Base-by-base conservation (phyloP, 2,329 filamentous ascomycete genomes). In the Nigrograna mackinnonii region DNA sequence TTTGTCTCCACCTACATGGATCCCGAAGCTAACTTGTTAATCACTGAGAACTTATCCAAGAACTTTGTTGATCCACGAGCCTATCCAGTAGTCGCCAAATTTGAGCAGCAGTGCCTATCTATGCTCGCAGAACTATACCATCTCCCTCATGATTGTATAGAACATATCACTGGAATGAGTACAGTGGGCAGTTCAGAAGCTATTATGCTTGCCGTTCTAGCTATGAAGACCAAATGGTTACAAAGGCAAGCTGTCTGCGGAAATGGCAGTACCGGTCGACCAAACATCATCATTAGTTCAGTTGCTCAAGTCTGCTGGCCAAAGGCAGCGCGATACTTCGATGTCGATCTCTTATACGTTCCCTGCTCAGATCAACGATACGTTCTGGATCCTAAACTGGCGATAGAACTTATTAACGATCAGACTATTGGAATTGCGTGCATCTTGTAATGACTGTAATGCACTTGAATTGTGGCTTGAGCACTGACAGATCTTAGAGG, bases 241-340 rank as follows among this genome's bases (percentile, higher is more conserved):
- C 91, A 94, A 69, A 85, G 85, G 73, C 85, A 89, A n/a, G n/a
- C n/a, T n/a, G n/a, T n/a, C 57, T 82, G 86, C 66, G 90, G 87
- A 4, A 88, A 83, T 56, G 91, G 91, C 47, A 94, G 95, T 75
- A 80, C 90, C 47, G 88, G 91, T 49, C 80, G 80, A 33, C 92
- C 92, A 41, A 97, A 97, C 72, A 86, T 97, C 48, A 76, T 97
- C 76, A 96, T 97, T 91, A 94, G 88, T 58, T 90, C 89, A 19
- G 91, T 92, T 22, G 92, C 96, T 2, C 92, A 97, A 73, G 92
- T 96, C 30, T 96, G 91, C 78, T 96, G 91, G 91, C 91, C 96
- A 70, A 96, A 96, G 76, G 74, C 74, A 1, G 71, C 73, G 28
- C 80, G 90, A 38, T 95, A 95, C 74, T 94, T 95, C 58, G 92